Evolutionary conservation across 2,329 filamentous ascomycete genomes (phyloP), one percentile per base, ranked within the genome.

Genomic region (Aspergillus ustus): DNA sequence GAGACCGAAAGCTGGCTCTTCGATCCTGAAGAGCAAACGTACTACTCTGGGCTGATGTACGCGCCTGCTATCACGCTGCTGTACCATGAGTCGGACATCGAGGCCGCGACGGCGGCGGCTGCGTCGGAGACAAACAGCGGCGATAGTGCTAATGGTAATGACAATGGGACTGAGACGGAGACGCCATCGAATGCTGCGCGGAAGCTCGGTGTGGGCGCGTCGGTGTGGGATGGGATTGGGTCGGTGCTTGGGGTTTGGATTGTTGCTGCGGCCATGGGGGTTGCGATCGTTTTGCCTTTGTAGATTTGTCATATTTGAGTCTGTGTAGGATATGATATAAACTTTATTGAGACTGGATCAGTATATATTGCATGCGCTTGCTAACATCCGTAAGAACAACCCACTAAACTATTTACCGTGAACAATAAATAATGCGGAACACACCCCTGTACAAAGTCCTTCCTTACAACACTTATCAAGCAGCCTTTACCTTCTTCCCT

Each of bases 31-130:
- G 37, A 55, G 5, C 13, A 20, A 15, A 25, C 17, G 8, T 46
- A 31, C 13, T 46, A 46, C 17, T 45, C 37, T 22, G 52, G 22
- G 7, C 9, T 55, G n/a, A n/a, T 45, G 15, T 46, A 34, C n/a
- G 43, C 43, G 37, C 52, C 52, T 7, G 40, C 19, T 13, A 31
- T 55, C 25, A 55, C 52, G 19, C 37, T 55, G 11, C n/a, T 55
- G 28, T 25, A 55, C 22, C 52, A 55, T 17, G 52, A 55, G 52
- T 46, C 37, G 15, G 52, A 55, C 20, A 9, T 48, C 4, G n/a
- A 44, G 25, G 25, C 43, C 2, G 52, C 22, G 43, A 28, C 22
- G 43, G n/a, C 40, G 20, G 52, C 20, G 29, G 34, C 49, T 29
- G 17, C 29, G n/a, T 50, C 46, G 9, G 20, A 19, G 7, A 8